Percentiles rank a stretch among this genome's conserved stretches.
phyloP scores from a whole-genome alignment of 768 basidiomycete species.

The Lentinula sp. region DNA sequence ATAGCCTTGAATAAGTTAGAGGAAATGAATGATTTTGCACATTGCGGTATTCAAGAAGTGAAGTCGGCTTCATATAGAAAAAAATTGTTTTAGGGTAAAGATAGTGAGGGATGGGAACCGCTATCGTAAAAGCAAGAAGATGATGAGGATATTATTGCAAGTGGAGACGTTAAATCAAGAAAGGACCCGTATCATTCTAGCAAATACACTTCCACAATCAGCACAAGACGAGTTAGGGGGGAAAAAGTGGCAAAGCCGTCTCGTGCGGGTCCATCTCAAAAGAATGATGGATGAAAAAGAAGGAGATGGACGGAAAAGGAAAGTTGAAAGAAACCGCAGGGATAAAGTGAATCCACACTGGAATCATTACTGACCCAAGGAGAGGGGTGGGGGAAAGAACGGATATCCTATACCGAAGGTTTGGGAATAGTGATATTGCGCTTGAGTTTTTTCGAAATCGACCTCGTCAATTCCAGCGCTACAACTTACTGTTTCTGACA shows the following conservation, averaged over 20 bases:
- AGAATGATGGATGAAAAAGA: background rate
- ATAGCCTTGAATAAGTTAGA: background rate
- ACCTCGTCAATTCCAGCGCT: conserved; percentile 15
- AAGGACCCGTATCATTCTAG: background rate
- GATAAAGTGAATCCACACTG: background rate
- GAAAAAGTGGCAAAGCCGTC: background rate
- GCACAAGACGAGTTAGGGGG: background rate
- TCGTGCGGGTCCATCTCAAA: conserved; percentile 1
- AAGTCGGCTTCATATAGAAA: background rate
- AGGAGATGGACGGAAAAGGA: background rate
- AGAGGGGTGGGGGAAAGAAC: conserved; percentile 18
- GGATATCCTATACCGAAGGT: conserved; percentile 25
- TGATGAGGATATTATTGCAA: background rate
- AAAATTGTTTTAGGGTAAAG: background rate
- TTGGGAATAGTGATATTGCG: background rate
- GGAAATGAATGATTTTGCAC: background rate
- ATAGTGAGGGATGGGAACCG: background rate
- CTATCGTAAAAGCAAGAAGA: background rate
- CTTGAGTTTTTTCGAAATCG: conserved; percentile 18
- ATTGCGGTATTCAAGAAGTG: background rate
- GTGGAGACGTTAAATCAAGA: background rate
- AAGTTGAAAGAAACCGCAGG: background rate
- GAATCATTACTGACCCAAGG: background rate
- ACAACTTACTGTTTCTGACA: background rate
- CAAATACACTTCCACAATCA: conserved; percentile 1